Percentiles rank a stretch among this genome's conserved stretches.
Conservation (phyloP, 345 rosid species). For the Citrus hindsii region DNA sequence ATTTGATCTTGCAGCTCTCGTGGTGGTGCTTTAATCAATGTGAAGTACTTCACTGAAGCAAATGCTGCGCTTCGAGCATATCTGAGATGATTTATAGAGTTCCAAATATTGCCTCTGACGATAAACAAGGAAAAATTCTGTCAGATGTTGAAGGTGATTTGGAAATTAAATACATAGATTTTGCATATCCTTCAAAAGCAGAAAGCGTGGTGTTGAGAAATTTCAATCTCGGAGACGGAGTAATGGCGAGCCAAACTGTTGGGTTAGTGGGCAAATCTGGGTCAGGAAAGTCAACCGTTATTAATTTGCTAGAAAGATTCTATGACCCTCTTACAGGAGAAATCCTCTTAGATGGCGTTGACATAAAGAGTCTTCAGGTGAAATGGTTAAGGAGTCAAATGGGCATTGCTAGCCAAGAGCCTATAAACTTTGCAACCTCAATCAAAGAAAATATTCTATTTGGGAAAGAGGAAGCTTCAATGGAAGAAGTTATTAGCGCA, state of each 20-base stretch:
- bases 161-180: not conserved
- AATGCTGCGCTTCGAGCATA: conserved; percentile 13
- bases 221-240: conserved; percentile 24
- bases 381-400: conserved; percentile 20
- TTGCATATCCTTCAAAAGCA: conserved; percentile 43
- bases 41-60: not conserved
- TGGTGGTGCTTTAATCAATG: conserved; percentile 16
- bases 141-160: not conserved
- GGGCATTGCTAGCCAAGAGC: conserved; percentile 32
- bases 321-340: conserved; percentile 39
- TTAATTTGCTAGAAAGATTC: conserved; percentile 43
- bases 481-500: conserved; percentile 21
- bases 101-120: conserved; percentile 8
- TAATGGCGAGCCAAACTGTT: conserved; percentile 33
- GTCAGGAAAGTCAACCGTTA: conserved; percentile 44
- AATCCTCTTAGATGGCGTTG: conserved; percentile 33
- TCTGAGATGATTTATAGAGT: conserved; percentile 22
- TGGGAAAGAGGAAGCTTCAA: conserved; percentile 24
- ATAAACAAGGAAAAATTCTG: conserved; percentile 2
- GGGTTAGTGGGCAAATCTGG: conserved; percentile 46
- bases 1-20: conserved; percentile 20
- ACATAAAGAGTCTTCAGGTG: not conserved
- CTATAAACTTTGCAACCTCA: conserved; percentile 26
- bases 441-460: conserved; percentile 26
- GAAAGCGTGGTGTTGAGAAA: conserved; percentile 26